These are phyloP conservation scores for Toxoplasma gondii DNA, from an alignment of 169 alveolate species.

Conservation along the genomic window DNA sequence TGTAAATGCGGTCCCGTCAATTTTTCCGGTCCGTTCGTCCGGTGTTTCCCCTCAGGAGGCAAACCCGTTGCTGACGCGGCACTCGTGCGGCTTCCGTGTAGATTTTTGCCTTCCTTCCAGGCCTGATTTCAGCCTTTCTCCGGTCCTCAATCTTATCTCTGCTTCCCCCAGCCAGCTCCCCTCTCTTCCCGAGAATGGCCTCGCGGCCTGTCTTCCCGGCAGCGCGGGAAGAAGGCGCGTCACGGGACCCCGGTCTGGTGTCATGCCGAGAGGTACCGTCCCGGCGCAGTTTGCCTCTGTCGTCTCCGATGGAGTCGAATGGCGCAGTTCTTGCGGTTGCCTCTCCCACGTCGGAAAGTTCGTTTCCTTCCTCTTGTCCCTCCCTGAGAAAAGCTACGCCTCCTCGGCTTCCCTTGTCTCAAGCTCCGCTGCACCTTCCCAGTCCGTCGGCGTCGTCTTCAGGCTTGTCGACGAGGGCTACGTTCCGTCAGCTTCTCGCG, in stretches of 20 bases:
- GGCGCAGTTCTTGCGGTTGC: not conserved
- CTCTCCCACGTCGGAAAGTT: not conserved
- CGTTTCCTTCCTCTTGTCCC: not conserved
- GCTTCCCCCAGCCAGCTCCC: not conserved
- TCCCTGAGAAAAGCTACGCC: not conserved
- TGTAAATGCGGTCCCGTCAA: too few species aligned
- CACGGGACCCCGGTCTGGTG: not conserved
- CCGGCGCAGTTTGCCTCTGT: not conserved
- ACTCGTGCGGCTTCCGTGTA: too few species aligned
- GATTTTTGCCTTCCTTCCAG: not conserved
- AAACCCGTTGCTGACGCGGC: too few species aligned
- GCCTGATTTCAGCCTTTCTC: too few species aligned
- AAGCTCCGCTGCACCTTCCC: not conserved
- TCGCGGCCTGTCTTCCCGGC: not conserved
- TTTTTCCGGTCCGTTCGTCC: too few species aligned
- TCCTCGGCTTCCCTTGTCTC: not conserved
- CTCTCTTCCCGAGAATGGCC: not conserved
- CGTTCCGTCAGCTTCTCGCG: constrained; percentile 38
- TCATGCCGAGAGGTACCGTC: not conserved
- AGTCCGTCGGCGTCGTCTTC: not conserved
- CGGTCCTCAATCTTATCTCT: too few species aligned
- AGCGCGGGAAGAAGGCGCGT: not conserved
- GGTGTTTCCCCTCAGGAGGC: too few species aligned
- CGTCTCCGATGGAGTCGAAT: not conserved
- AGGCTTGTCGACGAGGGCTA: constrained; percentile 1